Evolutionary conservation across 2,329 filamentous ascomycete genomes (phyloP).

Genomic region (Parafenestella ontariensis): DNA sequence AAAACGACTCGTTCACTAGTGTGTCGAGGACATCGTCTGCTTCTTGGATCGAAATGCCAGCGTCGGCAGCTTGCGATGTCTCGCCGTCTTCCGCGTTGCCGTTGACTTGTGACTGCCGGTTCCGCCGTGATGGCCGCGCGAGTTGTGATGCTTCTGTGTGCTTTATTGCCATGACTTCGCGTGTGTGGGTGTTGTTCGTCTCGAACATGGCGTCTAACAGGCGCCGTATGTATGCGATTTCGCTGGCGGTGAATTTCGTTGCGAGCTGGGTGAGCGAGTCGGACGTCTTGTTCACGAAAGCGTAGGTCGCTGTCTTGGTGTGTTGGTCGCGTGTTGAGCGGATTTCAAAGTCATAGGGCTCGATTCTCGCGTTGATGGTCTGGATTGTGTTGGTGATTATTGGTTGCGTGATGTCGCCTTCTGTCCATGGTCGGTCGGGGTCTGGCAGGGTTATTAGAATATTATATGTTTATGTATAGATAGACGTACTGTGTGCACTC

Average conservation of each 20-base stretch:
- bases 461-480: background rate
- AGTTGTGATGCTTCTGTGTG: conserved; percentile 80
- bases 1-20: conserved; percentile 82
- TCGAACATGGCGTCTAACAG: conserved; percentile 93
- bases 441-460: conserved; percentile 24
- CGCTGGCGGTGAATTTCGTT: conserved; percentile 79
- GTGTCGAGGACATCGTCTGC: conserved; percentile 74
- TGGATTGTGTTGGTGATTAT: conserved; percentile 74
- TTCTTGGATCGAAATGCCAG: conserved; percentile 73
- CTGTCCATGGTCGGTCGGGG: conserved; percentile 55
- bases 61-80: conserved; percentile 52
- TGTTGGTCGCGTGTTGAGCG: conserved; percentile 74
- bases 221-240: conserved; percentile 88
- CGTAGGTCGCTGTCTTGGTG: conserved; percentile 72
- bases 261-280: conserved; percentile 87
- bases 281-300: conserved; percentile 85
- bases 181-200: conserved; percentile 77
- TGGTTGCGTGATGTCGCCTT: conserved; percentile 71
- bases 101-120: conserved; percentile 37
- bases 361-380: conserved; percentile 74
- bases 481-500: conserved; percentile 61
- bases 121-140: conserved; percentile 52
- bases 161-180: conserved; percentile 83
- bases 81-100: conserved; percentile 23
- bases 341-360: conserved; percentile 87